Evolutionary conservation across 2,329 filamentous ascomycete genomes (phyloP).

Genomic region (Xylariaceae sp.): DNA sequence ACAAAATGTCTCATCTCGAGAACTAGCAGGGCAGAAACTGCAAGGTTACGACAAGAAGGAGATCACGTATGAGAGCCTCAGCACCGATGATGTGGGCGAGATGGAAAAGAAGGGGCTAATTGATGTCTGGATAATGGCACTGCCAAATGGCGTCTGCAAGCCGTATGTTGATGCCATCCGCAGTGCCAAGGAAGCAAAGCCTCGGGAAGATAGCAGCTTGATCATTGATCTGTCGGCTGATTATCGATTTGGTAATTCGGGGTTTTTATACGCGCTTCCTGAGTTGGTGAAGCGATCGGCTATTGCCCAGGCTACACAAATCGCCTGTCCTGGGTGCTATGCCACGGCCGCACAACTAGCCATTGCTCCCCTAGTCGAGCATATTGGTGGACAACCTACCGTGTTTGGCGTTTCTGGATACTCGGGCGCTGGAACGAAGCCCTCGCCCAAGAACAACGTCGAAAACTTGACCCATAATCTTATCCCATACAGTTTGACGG

Average conservation of each 20-base stretch:
- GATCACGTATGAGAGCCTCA: slow-evolving; percentile 89
- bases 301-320: slow-evolving; percentile 80
- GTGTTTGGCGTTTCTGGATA: slow-evolving; percentile 94
- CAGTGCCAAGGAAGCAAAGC: slow-evolving; percentile 15
- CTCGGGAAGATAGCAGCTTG: slow-evolving; percentile 65
- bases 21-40: slow-evolving; percentile 85
- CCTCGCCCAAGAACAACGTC: slow-evolving; percentile 91
- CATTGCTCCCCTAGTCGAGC: slow-evolving; percentile 79
- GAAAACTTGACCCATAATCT: slow-evolving; percentile 83
- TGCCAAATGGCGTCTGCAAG: slow-evolving; percentile 94
- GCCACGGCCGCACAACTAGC: slow-evolving; percentile 91
- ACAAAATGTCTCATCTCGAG: slow-evolving; percentile 89
- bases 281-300: slow-evolving; percentile 80
- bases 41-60: slow-evolving; percentile 90
- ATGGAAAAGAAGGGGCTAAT: slow-evolving; percentile 86
- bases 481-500: slow-evolving; percentile 87
- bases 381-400: slow-evolving; percentile 79
- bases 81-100: slow-evolving; percentile 81
- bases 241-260: slow-evolving; percentile 84
- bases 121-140: slow-evolving; percentile 97
- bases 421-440: slow-evolving; percentile 93
- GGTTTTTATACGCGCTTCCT: slow-evolving; percentile 90
- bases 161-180: slow-evolving; percentile 81
- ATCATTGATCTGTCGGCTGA: slow-evolving; percentile 95
- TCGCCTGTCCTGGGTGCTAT: slow-evolving; percentile 94